These are phyloP conservation scores for Phialophora tarda DNA, from an alignment of 2,329 filamentous ascomycete species.

Conservation along the genomic window DNA sequence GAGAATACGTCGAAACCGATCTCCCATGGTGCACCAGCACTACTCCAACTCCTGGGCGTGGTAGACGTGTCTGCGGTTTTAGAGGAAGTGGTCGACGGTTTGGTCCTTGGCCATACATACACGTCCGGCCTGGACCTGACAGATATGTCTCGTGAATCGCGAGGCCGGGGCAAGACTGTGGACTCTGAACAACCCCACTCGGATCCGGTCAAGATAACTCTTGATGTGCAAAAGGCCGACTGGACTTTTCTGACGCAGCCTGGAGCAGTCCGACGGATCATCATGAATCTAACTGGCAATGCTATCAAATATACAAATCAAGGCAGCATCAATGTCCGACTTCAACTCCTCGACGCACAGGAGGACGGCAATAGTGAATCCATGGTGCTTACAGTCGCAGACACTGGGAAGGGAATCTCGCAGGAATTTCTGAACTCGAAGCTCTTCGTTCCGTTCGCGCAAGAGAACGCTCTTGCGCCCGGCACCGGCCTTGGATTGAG, in stretches of 20 bases:
- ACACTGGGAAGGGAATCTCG: constrained; percentile 69
- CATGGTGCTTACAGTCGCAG: constrained; percentile 56
- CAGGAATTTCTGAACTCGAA: constrained; percentile 63
- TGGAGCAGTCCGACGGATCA: constrained; percentile 44
- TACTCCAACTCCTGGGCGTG: constrained; percentile 26
- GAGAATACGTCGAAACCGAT: constrained; percentile 25
- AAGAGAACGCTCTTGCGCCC: constrained; percentile 63
- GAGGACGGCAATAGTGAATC: constrained; percentile 28
- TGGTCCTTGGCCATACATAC: constrained; percentile 31
- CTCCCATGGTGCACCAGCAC: constrained; percentile 27
- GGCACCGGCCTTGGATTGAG: constrained; percentile 69
- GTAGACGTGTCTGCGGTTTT: constrained; percentile 30
- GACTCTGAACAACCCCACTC: neutral
- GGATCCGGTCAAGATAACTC: constrained; percentile 23
- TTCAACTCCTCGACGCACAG: constrained; percentile 34
- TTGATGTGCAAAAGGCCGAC: constrained; percentile 41
- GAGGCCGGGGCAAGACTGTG: constrained; percentile 9
- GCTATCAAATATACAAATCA: constrained; percentile 47
- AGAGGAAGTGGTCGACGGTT: constrained; percentile 33
- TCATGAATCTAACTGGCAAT: constrained; percentile 49
- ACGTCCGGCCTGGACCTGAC: constrained; percentile 20
- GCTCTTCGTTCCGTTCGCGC: constrained; percentile 66
- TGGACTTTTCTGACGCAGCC: constrained; percentile 41
- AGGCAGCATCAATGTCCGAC: constrained; percentile 44
- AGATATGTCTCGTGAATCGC: constrained; percentile 20